Evolutionary conservation across 306 rosid genomes (phyloP).

Genomic region (Castanea mollissima): DNA sequence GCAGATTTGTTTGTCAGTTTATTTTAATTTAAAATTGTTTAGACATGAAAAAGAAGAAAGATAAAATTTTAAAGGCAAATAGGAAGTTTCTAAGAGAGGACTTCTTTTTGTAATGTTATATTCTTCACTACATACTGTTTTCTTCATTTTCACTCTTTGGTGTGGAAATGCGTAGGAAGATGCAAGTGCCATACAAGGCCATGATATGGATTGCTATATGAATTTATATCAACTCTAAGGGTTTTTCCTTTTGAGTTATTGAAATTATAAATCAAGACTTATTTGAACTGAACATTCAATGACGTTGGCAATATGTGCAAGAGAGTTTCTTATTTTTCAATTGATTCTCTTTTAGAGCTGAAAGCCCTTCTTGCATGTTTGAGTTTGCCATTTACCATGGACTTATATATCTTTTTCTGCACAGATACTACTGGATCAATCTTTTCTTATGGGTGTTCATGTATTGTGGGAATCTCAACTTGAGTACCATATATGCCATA

Average conservation of each 20-base stretch:
- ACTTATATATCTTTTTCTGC: slow-evolving; percentile 24
- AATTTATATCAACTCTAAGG: no score
- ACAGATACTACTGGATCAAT: slow-evolving; percentile 82
- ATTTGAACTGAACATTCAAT: not conserved
- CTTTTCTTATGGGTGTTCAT: slow-evolving; percentile 47
- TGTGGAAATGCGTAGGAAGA: no score
- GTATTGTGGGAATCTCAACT: slow-evolving; percentile 92
- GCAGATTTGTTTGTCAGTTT: not conserved
- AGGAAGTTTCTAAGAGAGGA: not conserved
- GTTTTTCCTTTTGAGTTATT: not conserved
- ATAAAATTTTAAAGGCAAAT: not conserved
- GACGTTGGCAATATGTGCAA: not conserved
- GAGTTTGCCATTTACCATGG: not conserved
- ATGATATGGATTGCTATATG: no score
- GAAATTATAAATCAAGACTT: not conserved
- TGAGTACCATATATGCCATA: slow-evolving; percentile 66
- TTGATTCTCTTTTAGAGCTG: not conserved
- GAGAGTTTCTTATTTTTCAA: not conserved
- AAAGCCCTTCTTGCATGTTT: not conserved
- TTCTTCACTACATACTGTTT: not conserved
- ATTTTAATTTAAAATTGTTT: not conserved
- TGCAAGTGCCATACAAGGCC: no score
- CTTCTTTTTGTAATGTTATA: not conserved
- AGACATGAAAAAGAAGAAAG: not conserved
- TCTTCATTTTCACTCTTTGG: not conserved